These are phyloP conservation scores for Diplosphaera chodatii DNA, from an alignment of 139 green algal genomes.

Conservation along the genomic window DNA sequence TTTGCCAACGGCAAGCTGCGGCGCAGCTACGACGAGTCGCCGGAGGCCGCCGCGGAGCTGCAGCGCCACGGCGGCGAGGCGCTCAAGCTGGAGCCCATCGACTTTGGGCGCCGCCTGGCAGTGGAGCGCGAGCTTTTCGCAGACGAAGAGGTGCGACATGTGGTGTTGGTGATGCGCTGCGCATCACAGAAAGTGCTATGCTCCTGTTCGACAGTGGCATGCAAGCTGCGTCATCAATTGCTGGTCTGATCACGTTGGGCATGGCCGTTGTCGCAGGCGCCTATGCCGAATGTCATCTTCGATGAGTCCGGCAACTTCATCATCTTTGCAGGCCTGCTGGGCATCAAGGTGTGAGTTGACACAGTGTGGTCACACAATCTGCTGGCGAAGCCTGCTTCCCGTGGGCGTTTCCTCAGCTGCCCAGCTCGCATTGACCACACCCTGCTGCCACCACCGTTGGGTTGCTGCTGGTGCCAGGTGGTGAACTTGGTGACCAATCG, in stretches of 20 bases:
- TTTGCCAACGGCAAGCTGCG: slow-evolving; percentile 82
- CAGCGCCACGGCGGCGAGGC: slow-evolving; percentile 56
- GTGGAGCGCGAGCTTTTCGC: slow-evolving; percentile 17
- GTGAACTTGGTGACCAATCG: slow-evolving; percentile 87
- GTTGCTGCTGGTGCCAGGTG: no score
- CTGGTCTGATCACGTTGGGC: neutral
- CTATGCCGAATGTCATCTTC: slow-evolving; percentile 79
- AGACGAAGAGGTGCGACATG: neutral
- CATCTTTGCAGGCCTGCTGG: slow-evolving; percentile 82
- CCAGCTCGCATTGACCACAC: no score
- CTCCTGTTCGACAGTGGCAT: no score
- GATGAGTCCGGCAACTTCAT: slow-evolving; percentile 91
- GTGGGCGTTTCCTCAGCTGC: no score
- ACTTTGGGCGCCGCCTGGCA: slow-evolving; percentile 78
- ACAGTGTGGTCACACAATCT: slow-evolving; percentile 28
- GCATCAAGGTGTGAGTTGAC: no score
- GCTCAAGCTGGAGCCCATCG: slow-evolving; percentile 79
- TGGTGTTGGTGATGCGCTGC: no score
- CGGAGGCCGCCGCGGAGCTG: slow-evolving; percentile 75
- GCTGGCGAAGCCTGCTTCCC: slow-evolving; percentile 31
- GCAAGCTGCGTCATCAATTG: no score
- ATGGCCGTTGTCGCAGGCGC: slow-evolving; percentile 17
- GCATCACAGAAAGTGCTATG: no score
- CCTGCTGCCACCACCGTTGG: no score
- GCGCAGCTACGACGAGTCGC: slow-evolving; percentile 79